Percentiles rank a stretch among this genome's conserved stretches.
Conservation (phyloP, 257 asterid species). For the Penstemon newberryi region DNA sequence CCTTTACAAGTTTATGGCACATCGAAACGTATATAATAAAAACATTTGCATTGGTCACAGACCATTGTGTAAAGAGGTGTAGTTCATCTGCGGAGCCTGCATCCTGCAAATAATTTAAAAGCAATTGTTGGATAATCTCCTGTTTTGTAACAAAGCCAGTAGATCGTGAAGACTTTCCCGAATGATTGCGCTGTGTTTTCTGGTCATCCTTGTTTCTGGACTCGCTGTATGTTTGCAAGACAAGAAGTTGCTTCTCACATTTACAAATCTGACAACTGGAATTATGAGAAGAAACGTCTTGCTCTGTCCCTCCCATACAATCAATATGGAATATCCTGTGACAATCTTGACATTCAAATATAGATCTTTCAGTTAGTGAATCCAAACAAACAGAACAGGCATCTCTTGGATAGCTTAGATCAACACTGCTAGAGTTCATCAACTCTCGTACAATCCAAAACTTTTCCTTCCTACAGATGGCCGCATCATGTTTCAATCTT, state of each 20-base stretch:
- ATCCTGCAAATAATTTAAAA: slow-evolving; percentile 85
- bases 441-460: slow-evolving; percentile 82
- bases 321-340: slow-evolving; percentile 74
- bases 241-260: slow-evolving; percentile 74
- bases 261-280: slow-evolving; percentile 67
- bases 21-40: slow-evolving; percentile 22
- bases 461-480: slow-evolving; percentile 61
- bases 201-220: slow-evolving; percentile 55
- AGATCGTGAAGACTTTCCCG: slow-evolving; percentile 51
- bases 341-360: slow-evolving; percentile 74
- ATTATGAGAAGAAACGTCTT: slow-evolving; percentile 54
- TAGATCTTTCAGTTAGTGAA: slow-evolving; percentile 50
- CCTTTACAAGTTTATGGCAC: slow-evolving; percentile 21
- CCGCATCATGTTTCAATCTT: slow-evolving; percentile 90
- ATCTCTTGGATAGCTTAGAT: slow-evolving; percentile 41
- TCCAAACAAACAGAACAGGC: slow-evolving; percentile 80
- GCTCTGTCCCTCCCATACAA: slow-evolving; percentile 76
- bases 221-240: slow-evolving; percentile 59
- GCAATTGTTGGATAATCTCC: slow-evolving; percentile 94
- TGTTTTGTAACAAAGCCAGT: slow-evolving; percentile 47
- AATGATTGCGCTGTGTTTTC: slow-evolving; percentile 39
- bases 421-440: slow-evolving; percentile 45
- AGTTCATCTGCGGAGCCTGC: slow-evolving; percentile 67
- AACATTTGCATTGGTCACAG: slow-evolving; percentile 36
- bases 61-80: slow-evolving; percentile 84